Percentiles rank a stretch among this genome's conserved stretches.
phyloP scores from a whole-genome alignment of 1,284 basidiomycete genomes.

The Mycena citricolor region DNA sequence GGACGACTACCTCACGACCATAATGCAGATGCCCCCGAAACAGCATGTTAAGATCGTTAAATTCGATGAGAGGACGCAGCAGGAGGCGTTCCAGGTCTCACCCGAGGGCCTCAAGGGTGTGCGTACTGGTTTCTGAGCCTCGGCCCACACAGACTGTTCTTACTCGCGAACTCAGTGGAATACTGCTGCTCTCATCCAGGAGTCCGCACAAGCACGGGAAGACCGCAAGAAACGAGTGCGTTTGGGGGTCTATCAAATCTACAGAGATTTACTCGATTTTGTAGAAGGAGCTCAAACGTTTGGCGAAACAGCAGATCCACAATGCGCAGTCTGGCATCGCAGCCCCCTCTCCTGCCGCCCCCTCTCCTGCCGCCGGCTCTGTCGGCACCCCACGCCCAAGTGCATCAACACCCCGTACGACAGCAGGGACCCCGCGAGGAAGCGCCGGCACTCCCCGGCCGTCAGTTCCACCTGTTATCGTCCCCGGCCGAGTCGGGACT shows the following conservation, averaged over 20 bases:
- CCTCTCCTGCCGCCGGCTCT: slow-evolving; percentile 16
- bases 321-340: slow-evolving; percentile 31
- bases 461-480: slow-evolving; percentile 15
- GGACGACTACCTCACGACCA: slow-evolving; percentile 66
- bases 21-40: slow-evolving; percentile 70
- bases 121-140: slow-evolving; percentile 37
- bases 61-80: slow-evolving; percentile 68
- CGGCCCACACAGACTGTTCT: slow-evolving; percentile 23
- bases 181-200: slow-evolving; percentile 56
- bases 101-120: slow-evolving; percentile 75
- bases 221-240: slow-evolving; percentile 75
- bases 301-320: slow-evolving; percentile 52
- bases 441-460: slow-evolving; percentile 23
- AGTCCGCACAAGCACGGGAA: slow-evolving; percentile 74
- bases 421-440: slow-evolving; percentile 7
- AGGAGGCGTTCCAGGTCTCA: slow-evolving; percentile 70
- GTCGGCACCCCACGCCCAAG: slow-evolving; percentile 3
- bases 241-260: too few relatives aligned
- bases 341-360: slow-evolving; percentile 28
- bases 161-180: slow-evolving; percentile 60
- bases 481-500: slow-evolving; percentile 14
- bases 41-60: slow-evolving; percentile 60
- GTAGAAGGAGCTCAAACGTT: slow-evolving; percentile 73
- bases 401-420: too few relatives aligned
- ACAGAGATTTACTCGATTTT: background rate